phyloP scores from a whole-genome alignment of 2,329 filamentous ascomycete species.

The Pseudocercospora musae region DNA sequence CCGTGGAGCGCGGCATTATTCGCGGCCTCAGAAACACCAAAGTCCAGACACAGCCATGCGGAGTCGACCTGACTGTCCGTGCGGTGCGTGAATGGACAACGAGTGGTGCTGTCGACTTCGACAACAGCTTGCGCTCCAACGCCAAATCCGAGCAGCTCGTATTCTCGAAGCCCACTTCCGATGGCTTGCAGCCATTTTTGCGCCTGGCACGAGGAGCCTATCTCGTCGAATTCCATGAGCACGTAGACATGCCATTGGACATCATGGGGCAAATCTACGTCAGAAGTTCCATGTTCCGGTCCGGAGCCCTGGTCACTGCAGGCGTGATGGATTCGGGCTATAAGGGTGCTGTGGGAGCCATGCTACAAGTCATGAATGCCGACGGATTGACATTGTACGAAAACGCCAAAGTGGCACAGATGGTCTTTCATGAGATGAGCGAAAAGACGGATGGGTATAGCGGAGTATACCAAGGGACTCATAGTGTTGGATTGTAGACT shows the following conservation, averaged over 20 bases:
- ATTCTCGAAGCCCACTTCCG: slow-evolving; percentile 7
- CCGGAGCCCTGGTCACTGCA: slow-evolving; percentile 37
- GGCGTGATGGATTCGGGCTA: slow-evolving; percentile 46
- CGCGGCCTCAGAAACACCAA: slow-evolving; percentile 1
- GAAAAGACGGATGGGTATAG: slow-evolving; percentile 38
- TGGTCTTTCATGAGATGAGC: slow-evolving; percentile 41
- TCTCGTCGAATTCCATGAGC: slow-evolving; percentile 43
- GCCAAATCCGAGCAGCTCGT: slow-evolving; percentile 4
- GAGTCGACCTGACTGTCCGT: slow-evolving; percentile 20
- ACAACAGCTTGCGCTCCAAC: slow-evolving; percentile 8
- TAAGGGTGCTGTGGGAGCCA: slow-evolving; percentile 40
- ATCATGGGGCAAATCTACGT: slow-evolving; percentile 41
- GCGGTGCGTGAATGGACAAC: slow-evolving; percentile 14
- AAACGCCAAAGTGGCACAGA: slow-evolving; percentile 41
- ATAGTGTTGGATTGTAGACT: not conserved
- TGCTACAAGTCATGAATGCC: slow-evolving; percentile 34
- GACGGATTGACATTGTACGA: slow-evolving; percentile 35
- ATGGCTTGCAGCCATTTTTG: not conserved
- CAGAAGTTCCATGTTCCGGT: slow-evolving; percentile 42
- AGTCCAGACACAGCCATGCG: slow-evolving; percentile 21
- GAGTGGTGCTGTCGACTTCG: slow-evolving; percentile 16
- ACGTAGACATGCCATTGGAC: slow-evolving; percentile 38
- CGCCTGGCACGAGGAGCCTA: slow-evolving; percentile 34
- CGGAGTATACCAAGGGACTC: slow-evolving; percentile 37
- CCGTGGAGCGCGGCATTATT: slow-evolving; percentile 14